Conservation (phyloP, 352 stramenopile genomes). For the Globisporangium middletonii region DNA sequence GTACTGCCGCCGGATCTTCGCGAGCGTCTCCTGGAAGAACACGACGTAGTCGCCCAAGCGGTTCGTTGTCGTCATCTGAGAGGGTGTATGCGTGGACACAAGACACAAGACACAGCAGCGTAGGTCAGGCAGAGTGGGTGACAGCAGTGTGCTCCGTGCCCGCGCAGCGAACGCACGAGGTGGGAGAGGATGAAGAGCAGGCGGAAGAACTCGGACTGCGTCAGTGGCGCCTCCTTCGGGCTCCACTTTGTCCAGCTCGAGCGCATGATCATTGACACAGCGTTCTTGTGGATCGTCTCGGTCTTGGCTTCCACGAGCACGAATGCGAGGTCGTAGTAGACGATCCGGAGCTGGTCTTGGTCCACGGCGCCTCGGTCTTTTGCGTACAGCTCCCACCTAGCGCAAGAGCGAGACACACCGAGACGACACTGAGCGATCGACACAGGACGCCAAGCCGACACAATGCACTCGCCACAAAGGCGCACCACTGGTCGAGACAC, state of each 20-base stretch:
- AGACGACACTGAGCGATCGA: not conserved
- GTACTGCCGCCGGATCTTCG: slow-evolving; percentile 40
- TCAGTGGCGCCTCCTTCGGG: slow-evolving; percentile 42
- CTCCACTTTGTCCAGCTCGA: slow-evolving; percentile 67
- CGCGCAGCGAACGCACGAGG: slow-evolving; percentile 29
- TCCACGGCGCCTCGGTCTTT: slow-evolving; percentile 33
- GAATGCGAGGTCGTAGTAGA: slow-evolving; percentile 70
- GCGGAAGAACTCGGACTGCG: slow-evolving; percentile 51
- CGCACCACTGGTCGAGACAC: slow-evolving; percentile 62
- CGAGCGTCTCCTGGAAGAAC: slow-evolving; percentile 70
- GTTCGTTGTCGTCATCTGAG: slow-evolving; percentile 68
- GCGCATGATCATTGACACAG: slow-evolving; percentile 70
- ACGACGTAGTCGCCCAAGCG: slow-evolving; percentile 60
- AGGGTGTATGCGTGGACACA: not conserved
- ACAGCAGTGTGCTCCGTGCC: not conserved
- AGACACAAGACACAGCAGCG: not conserved
- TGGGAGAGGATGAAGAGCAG: slow-evolving; percentile 71
- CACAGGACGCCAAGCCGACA: not conserved
- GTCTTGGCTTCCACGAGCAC: slow-evolving; percentile 74
- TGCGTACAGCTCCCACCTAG: slow-evolving; percentile 46
- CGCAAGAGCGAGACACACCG: not conserved
- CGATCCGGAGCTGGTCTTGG: slow-evolving; percentile 54
- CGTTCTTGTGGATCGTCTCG: slow-evolving; percentile 73
- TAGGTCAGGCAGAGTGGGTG: not conserved
- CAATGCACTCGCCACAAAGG: not conserved